Evolutionary conservation across 768 basidiomycete genomes (phyloP).

Genomic region (Phaffia australis): DNA sequence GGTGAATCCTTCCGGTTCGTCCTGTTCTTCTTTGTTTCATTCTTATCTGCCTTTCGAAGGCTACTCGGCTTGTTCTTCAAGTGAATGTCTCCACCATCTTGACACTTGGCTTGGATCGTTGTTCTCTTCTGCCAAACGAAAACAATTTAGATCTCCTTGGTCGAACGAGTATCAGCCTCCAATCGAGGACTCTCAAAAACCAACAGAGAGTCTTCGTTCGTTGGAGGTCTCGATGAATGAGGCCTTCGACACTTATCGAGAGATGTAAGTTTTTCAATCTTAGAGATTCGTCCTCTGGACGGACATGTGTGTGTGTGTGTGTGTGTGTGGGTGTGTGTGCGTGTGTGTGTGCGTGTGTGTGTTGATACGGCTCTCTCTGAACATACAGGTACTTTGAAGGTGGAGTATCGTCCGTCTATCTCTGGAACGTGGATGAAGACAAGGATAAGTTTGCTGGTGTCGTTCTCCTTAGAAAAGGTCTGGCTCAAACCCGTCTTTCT

Average conservation of each 20-base stretch:
- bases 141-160: constrained; percentile 74
- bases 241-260: constrained; percentile 93
- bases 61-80: not conserved
- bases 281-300: not conserved
- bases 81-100: not conserved
- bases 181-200: constrained; percentile 75
- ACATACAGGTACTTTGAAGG: constrained; percentile 80
- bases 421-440: constrained; percentile 96
- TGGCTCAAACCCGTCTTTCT: constrained; percentile 28
- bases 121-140: constrained; percentile 17
- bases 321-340: no score
- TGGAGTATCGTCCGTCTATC: constrained; percentile 90
- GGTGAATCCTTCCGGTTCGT: constrained; percentile 46
- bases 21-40: no score
- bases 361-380: not conserved
- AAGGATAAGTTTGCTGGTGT: constrained; percentile 77
- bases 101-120: not conserved
- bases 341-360: not conserved
- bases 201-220: constrained; percentile 71
- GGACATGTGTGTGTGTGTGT: not conserved
- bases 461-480: constrained; percentile 89
- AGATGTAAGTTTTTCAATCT: constrained; percentile 54
- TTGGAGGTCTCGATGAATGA: constrained; percentile 89
- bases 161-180: constrained; percentile 92
- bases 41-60: not conserved